phyloP scores from a whole-genome alignment of 768 basidiomycete genomes.

The Polyporus arcularius region DNA sequence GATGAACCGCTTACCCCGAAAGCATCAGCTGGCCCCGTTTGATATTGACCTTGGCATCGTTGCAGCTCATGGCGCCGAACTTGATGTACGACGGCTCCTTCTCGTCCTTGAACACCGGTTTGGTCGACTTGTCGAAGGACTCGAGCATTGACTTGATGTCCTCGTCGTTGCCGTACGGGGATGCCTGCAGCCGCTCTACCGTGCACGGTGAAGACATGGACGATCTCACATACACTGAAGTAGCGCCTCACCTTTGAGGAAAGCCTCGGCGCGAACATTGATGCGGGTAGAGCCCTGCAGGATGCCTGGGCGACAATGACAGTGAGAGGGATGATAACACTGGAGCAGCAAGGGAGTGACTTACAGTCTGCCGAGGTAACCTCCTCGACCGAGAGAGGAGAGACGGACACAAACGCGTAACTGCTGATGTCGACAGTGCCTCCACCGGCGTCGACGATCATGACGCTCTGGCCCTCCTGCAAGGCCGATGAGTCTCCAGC shows the following conservation, averaged over 20 bases:
- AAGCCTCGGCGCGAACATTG: conserved; percentile 33
- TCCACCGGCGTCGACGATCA: conserved; percentile 55
- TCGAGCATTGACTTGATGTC: conserved; percentile 40
- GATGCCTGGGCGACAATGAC: conserved; percentile 32
- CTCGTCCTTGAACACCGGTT: conserved; percentile 44
- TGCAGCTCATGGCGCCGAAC: conserved; percentile 42
- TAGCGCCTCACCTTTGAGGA: conserved; percentile 40
- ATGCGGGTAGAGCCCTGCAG: conserved; percentile 44
- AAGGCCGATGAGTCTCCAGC: too few relatives aligned
- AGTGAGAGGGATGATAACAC: too few relatives aligned
- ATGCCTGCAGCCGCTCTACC: conserved; percentile 33
- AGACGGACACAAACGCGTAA: conserved; percentile 21
- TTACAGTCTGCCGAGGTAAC: conserved; percentile 38
- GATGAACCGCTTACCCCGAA: conserved; percentile 33
- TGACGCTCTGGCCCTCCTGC: conserved; percentile 35
- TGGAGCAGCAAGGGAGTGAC: too few relatives aligned
- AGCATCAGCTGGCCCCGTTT: conserved; percentile 41
- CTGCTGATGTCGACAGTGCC: conserved; percentile 46
- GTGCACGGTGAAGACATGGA: too few relatives aligned
- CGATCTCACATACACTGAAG: too few relatives aligned
- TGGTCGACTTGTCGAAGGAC: conserved; percentile 41
- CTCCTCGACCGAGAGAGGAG: conserved; percentile 34
- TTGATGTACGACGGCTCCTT: conserved; percentile 41
- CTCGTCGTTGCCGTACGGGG: conserved; percentile 33
- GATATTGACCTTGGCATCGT: conserved; percentile 39